A percentile compares a stretch with the other conserved stretches of the same genome.
These are phyloP conservation scores for Sechiopsis laciniata DNA, from an alignment of 306 rosid genomes.

Conservation along the genomic window DNA sequence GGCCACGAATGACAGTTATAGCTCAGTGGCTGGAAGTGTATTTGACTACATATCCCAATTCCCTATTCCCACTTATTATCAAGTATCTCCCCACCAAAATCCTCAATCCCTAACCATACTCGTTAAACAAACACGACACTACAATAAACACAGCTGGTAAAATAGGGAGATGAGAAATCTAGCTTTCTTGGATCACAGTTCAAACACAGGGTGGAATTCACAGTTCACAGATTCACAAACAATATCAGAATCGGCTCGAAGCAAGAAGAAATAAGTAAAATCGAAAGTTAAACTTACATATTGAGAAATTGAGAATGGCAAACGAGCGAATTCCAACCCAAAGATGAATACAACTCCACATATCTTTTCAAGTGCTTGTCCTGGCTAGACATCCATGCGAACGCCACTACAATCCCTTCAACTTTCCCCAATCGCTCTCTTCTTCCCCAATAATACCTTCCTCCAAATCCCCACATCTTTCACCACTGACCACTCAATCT, in stretches of 20 bases:
- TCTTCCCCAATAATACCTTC: constrained; percentile 76
- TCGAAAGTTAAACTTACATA: constrained; percentile 44
- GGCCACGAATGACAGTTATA: too few relatives aligned
- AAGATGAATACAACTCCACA: constrained; percentile 61
- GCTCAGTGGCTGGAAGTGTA: too few relatives aligned
- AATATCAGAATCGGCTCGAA: neutral
- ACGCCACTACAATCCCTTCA: constrained; percentile 72
- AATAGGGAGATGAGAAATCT: neutral
- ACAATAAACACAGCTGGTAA: neutral
- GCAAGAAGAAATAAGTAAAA: neutral
- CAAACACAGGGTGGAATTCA: too few relatives aligned
- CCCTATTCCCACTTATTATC: too few relatives aligned
- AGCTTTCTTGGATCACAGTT: too few relatives aligned
- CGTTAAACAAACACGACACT: too few relatives aligned
- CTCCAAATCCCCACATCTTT: constrained; percentile 91
- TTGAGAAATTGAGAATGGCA: constrained; percentile 82
- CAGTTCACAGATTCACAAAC: neutral
- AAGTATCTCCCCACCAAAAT: neutral
- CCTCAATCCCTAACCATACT: neutral
- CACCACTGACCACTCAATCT: neutral
- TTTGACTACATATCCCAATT: too few relatives aligned
- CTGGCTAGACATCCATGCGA: constrained; percentile 88
- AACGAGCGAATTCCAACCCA: constrained; percentile 74
- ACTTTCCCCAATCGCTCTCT: constrained; percentile 41
- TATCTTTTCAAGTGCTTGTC: constrained; percentile 61